Percentiles rank a stretch among this genome's conserved stretches.
Evolutionary conservation across 2,329 filamentous ascomycete species (phyloP).

Genomic region (Penicillium sclerotiorum): DNA sequence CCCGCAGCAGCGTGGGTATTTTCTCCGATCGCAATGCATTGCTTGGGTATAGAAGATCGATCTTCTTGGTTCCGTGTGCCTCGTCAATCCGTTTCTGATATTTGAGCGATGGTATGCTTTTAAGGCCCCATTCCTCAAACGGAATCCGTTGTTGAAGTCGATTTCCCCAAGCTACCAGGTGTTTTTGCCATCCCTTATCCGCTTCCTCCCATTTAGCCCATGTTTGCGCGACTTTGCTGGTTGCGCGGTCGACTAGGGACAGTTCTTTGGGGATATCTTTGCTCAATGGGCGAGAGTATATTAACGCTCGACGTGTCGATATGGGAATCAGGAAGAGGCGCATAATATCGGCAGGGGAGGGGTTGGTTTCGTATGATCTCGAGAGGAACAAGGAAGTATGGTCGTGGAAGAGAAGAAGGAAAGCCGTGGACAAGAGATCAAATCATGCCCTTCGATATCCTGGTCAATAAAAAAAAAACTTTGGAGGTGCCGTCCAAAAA

Average conservation of each 20-base stretch:
- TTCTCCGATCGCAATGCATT: constrained; percentile 66
- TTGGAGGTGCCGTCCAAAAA: background rate
- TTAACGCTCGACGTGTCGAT: constrained; percentile 83
- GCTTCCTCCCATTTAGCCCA: constrained; percentile 89
- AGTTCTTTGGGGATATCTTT: constrained; percentile 57
- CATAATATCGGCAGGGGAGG: constrained; percentile 58
- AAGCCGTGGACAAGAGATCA: background rate
- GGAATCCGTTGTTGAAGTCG: constrained; percentile 81
- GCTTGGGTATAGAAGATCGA: constrained; percentile 69
- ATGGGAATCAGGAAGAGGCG: constrained; percentile 92
- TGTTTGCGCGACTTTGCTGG: constrained; percentile 69
- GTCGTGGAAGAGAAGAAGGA: background rate
- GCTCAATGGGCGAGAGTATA: constrained; percentile 83
- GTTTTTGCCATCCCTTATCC: constrained; percentile 83
- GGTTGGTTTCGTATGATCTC: background rate
- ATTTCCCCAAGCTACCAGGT: constrained; percentile 85
- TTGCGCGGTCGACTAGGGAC: constrained; percentile 68
- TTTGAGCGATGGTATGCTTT: constrained; percentile 85
- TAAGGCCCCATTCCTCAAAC: constrained; percentile 96
- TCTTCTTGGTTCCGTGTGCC: constrained; percentile 66
- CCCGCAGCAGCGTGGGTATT: constrained; percentile 67
- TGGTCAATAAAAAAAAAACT: background rate
- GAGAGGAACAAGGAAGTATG: constrained; percentile 6
- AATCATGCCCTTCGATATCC: background rate
- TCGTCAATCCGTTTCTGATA: constrained; percentile 66